Evolutionary conservation across 371 early-diverging fungal species (phyloP).

Genomic region (Thermomucor indicae-seudaticae): DNA sequence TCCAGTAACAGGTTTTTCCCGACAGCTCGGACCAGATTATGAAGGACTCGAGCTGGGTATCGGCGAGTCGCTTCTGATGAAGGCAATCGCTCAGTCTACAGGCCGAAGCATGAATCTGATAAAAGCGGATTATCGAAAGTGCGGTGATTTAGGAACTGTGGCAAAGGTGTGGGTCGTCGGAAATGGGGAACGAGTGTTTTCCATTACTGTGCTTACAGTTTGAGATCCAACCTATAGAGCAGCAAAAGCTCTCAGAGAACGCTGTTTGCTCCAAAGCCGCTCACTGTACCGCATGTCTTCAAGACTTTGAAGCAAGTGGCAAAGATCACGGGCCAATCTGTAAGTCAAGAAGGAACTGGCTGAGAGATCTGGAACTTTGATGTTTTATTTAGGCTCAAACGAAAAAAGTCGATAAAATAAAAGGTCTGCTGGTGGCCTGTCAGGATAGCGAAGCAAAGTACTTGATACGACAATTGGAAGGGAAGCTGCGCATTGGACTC

Average conservation of each 20-base stretch:
- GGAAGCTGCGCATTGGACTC: conserved; percentile 96
- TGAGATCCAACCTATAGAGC: conserved; percentile 28
- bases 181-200: background rate
- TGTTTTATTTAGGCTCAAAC: conserved; percentile 55
- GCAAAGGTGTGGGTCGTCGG: conserved; percentile 58
- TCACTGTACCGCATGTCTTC: conserved; percentile 85
- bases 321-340: conserved; percentile 71
- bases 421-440: conserved; percentile 79
- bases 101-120: conserved; percentile 74
- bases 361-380: background rate
- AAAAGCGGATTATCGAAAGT: conserved; percentile 71
- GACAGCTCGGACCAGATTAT: conserved; percentile 89
- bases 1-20: too few relatives aligned
- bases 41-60: conserved; percentile 96
- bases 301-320: conserved; percentile 87
- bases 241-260: conserved; percentile 76
- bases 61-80: conserved; percentile 92
- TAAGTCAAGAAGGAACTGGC: conserved; percentile 18
- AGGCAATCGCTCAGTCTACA: conserved; percentile 90
- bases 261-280: conserved; percentile 73
- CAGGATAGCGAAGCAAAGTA: conserved; percentile 89
- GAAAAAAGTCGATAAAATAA: conserved; percentile 84
- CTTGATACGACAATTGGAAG: conserved; percentile 91
- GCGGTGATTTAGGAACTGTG: conserved; percentile 93
- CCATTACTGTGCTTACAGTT: background rate